These are phyloP conservation scores for Curvularia sp. DNA, from an alignment of 2,329 filamentous ascomycete genomes.

Conservation along the genomic window DNA sequence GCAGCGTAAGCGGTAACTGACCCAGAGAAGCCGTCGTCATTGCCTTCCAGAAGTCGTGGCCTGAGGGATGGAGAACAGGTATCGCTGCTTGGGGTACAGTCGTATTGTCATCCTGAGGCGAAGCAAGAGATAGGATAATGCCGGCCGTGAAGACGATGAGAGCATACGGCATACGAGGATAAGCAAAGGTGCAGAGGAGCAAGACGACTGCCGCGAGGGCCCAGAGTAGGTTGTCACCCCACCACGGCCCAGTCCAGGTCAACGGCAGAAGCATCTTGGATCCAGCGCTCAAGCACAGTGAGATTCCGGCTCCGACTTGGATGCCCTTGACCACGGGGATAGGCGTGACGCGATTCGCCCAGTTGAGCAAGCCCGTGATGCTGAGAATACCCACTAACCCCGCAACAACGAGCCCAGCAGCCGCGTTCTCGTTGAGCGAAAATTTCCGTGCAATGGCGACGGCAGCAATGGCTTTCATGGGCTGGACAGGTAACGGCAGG, in stretches of 20 bases:
- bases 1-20: slow-evolving; percentile 86
- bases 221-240: slow-evolving; percentile 81
- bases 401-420: slow-evolving; percentile 82
- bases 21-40: slow-evolving; percentile 75
- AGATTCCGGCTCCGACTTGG: slow-evolving; percentile 88
- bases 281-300: slow-evolving; percentile 79
- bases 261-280: slow-evolving; percentile 69
- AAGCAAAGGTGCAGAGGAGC: slow-evolving; percentile 71
- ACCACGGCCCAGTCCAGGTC: slow-evolving; percentile 69
- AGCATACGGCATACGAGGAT: slow-evolving; percentile 77
- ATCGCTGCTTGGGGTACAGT: slow-evolving; percentile 57
- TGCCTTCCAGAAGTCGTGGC: slow-evolving; percentile 59
- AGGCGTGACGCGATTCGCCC: slow-evolving; percentile 76
- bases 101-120: slow-evolving; percentile 24
- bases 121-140: slow-evolving; percentile 66
- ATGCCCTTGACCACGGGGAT: slow-evolving; percentile 93
- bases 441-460: slow-evolving; percentile 78
- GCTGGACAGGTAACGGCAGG: slow-evolving; percentile 88
- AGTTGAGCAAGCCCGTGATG: slow-evolving; percentile 76
- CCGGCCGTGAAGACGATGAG: slow-evolving; percentile 74
- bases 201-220: slow-evolving; percentile 74
- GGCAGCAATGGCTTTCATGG: slow-evolving; percentile 88
- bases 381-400: slow-evolving; percentile 77
- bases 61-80: slow-evolving; percentile 60
- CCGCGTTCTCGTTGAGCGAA: slow-evolving; percentile 74